Conservation (phyloP, 176 grass and related monocot genomes). For the Oryza punctata region DNA sequence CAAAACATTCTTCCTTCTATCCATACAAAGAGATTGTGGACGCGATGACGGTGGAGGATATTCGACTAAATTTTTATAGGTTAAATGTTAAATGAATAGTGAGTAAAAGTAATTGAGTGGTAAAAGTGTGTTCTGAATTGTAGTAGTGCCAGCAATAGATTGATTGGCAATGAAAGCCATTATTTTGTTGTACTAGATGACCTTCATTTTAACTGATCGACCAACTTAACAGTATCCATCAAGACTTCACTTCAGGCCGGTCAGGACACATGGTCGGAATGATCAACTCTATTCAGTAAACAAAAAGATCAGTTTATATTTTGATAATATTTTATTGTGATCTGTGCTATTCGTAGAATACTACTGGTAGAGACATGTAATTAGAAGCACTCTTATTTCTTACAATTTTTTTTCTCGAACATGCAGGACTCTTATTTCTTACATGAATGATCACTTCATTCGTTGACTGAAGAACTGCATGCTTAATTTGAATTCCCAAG, state of each 20-base stretch:
- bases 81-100: neutral
- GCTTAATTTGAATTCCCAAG: conserved; percentile 22
- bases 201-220: conserved; percentile 23
- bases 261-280: neutral
- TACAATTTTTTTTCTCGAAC: neutral
- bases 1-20: neutral
- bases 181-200: conserved; percentile 32
- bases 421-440: too few relatives aligned
- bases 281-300: neutral
- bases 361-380: too few relatives aligned
- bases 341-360: too few relatives aligned
- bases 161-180: neutral
- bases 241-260: neutral
- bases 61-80: neutral
- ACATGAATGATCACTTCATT: conserved; percentile 4
- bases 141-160: neutral
- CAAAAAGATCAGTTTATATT: neutral
- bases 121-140: neutral
- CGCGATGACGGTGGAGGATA: neutral
- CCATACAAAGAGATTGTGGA: neutral
- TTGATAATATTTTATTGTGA: neutral
- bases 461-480: neutral
- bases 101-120: neutral
- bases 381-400: too few relatives aligned
- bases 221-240: neutral